Conservation (phyloP, 495 filamentous ascomycete genomes). For the Lophium mytilinum region DNA sequence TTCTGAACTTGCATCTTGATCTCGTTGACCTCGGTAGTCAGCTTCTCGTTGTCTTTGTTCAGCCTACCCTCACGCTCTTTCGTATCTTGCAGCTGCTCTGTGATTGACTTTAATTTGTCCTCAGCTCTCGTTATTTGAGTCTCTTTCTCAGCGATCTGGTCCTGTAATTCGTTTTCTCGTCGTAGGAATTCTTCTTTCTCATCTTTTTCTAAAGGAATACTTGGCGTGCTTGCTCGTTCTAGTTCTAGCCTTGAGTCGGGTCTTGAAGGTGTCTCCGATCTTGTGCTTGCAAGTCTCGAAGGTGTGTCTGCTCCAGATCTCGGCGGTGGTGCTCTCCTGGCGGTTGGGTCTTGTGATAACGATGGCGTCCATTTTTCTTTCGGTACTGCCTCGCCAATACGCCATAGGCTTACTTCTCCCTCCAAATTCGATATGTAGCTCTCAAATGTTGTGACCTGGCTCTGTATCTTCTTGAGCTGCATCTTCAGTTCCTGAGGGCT, state of each 20-base stretch:
- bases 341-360: slow-evolving; percentile 46
- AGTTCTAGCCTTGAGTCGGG: slow-evolving; percentile 76
- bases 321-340: slow-evolving; percentile 51
- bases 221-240: slow-evolving; percentile 80
- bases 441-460: slow-evolving; percentile 80
- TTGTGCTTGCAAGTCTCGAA: slow-evolving; percentile 58
- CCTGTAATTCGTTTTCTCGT: slow-evolving; percentile 93
- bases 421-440: slow-evolving; percentile 78
- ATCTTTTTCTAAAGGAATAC: slow-evolving; percentile 84
- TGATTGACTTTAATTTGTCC: slow-evolving; percentile 65
- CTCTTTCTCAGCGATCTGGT: slow-evolving; percentile 91
- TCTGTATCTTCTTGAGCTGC: slow-evolving; percentile 82
- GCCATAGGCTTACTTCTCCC: slow-evolving; percentile 77
- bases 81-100: slow-evolving; percentile 70
- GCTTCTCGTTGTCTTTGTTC: slow-evolving; percentile 77
- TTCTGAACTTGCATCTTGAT: slow-evolving; percentile 93
- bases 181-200: slow-evolving; percentile 93
- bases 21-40: slow-evolving; percentile 78
- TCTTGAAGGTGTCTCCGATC: slow-evolving; percentile 53
- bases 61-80: slow-evolving; percentile 76
- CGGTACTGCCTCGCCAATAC: slow-evolving; percentile 78
- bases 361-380: slow-evolving; percentile 72
- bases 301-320: slow-evolving; percentile 69
- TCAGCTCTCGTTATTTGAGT: slow-evolving; percentile 69
- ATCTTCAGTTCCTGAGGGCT: slow-evolving; percentile 91